Percentiles rank a stretch among this genome's conserved stretches.
These are phyloP conservation scores for Chrysoporthe austroafricana DNA, from an alignment of 2,329 filamentous ascomycete species.

Conservation along the genomic window DNA sequence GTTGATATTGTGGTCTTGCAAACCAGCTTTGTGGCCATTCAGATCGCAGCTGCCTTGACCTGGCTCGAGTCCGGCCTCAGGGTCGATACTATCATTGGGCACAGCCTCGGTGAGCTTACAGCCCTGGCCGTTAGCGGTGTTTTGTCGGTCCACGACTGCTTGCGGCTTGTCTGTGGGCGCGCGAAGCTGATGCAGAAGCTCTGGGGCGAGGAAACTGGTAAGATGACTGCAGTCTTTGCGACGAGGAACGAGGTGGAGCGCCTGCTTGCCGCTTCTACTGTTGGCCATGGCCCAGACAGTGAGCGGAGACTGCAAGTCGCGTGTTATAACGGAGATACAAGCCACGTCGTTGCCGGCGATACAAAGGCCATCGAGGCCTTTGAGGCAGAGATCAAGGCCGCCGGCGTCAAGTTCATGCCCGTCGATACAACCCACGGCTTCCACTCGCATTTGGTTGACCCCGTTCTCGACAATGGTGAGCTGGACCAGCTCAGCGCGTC, in stretches of 20 bases:
- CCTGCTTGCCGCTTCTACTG: background rate
- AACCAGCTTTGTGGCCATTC: conserved; percentile 43
- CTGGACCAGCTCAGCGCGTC: too few species aligned
- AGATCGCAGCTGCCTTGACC: conserved; percentile 41
- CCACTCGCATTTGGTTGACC: too few species aligned
- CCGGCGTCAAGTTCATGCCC: too few species aligned
- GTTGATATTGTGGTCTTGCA: conserved; percentile 41
- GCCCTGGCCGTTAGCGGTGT: background rate
- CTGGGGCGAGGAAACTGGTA: conserved; percentile 42
- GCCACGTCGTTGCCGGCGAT: background rate
- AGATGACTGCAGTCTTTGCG: conserved; percentile 42
- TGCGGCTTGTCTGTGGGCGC: conserved; percentile 27
- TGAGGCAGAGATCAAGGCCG: background rate
- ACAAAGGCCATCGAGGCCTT: background rate
- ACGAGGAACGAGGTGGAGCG: background rate
- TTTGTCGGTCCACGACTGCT: background rate
- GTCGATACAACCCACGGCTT: too few species aligned
- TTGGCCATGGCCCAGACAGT: background rate
- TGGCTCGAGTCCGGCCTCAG: conserved; percentile 44
- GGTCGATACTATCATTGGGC: conserved; percentile 40
- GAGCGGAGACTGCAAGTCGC: background rate
- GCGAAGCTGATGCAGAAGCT: conserved; percentile 37
- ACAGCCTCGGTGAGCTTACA: conserved; percentile 37
- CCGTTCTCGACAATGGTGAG: too few species aligned
- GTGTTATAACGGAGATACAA: background rate